Conservation (phyloP, 257 asterid genomes). For the Nicotiana sylvestris region DNA sequence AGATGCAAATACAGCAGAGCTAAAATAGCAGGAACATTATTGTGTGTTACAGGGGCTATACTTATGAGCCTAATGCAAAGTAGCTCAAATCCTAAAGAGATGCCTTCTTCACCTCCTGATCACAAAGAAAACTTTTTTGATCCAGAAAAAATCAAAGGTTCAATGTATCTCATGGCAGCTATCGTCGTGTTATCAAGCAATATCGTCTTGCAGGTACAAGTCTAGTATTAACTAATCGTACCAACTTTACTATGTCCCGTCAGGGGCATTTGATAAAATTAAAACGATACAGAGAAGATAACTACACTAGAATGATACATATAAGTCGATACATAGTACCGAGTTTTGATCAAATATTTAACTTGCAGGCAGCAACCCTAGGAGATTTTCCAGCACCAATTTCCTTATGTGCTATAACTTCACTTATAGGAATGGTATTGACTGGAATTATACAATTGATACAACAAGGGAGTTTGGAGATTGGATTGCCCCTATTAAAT, state of each 20-base stretch:
- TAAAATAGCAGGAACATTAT: constrained; percentile 67
- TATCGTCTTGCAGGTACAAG: constrained; percentile 65
- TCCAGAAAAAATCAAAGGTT: constrained; percentile 43
- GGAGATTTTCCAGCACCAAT: constrained; percentile 72
- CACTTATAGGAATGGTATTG: constrained; percentile 53
- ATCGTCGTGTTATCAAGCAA: constrained; percentile 62
- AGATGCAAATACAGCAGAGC: constrained; percentile 70
- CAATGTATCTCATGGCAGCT: constrained; percentile 67
- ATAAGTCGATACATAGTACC: no score
- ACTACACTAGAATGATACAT: not conserved
- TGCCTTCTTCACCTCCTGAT: constrained; percentile 17
- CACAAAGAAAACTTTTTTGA: constrained; percentile 22
- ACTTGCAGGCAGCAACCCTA: constrained; percentile 67
- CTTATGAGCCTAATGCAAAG: constrained; percentile 77
- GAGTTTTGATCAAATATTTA: not conserved
- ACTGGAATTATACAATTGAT: constrained; percentile 45
- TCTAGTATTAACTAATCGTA: not conserved
- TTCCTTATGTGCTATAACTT: constrained; percentile 61
- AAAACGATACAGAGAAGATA: not conserved
- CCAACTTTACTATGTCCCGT: not conserved
- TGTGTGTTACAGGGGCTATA: constrained; percentile 77
- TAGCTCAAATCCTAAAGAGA: constrained; percentile 14
- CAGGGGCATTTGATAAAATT: no score
- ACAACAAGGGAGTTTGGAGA: constrained; percentile 36
- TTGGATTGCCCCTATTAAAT: constrained; percentile 49